Percentiles rank a stretch among this genome's conserved stretches.
phyloP scores from a whole-genome alignment of 768 basidiomycete species.

The Mycena belliarum region DNA sequence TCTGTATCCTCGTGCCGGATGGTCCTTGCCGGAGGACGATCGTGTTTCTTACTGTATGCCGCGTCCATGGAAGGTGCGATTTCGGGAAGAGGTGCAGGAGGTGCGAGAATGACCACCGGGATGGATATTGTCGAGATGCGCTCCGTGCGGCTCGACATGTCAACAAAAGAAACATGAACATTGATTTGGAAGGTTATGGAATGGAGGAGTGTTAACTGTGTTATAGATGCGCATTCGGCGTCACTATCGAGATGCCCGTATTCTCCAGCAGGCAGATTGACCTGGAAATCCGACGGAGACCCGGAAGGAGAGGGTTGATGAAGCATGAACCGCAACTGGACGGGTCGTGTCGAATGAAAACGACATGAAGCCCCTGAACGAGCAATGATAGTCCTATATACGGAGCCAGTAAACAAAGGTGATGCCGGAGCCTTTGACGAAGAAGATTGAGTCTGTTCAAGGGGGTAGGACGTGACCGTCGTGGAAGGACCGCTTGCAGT shows the following conservation, averaged over 20 bases:
- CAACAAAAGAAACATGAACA: conserved; percentile 76
- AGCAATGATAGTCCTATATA: conserved; percentile 62
- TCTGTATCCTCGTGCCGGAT: conserved; percentile 70
- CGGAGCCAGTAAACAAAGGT: conserved; percentile 40
- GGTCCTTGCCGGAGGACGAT: conserved; percentile 73
- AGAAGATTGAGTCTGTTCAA: conserved; percentile 34
- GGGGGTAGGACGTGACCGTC: conserved; percentile 21
- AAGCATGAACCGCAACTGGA: conserved; percentile 79
- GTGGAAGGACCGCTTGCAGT: conserved; percentile 33
- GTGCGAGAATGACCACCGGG: conserved; percentile 71
- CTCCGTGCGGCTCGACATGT: conserved; percentile 68
- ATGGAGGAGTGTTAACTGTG: conserved; percentile 82
- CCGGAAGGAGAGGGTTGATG: conserved; percentile 58
- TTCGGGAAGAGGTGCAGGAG: conserved; percentile 77
- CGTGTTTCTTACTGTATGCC: conserved; percentile 88
- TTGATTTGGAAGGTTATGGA: conserved; percentile 76
- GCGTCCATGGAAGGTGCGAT: conserved; percentile 70
- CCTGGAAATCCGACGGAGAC: conserved; percentile 49
- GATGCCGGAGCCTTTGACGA: conserved; percentile 43
- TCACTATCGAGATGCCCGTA: conserved; percentile 55
- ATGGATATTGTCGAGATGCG: conserved; percentile 63
- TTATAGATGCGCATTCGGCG: conserved; percentile 71
- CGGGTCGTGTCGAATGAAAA: conserved; percentile 74
- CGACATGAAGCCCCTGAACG: conserved; percentile 91
- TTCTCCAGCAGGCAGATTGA: conserved; percentile 43